Evolutionary conservation across 352 stramenopile species (phyloP).

Genomic region (Nothophytophthora sp.): DNA sequence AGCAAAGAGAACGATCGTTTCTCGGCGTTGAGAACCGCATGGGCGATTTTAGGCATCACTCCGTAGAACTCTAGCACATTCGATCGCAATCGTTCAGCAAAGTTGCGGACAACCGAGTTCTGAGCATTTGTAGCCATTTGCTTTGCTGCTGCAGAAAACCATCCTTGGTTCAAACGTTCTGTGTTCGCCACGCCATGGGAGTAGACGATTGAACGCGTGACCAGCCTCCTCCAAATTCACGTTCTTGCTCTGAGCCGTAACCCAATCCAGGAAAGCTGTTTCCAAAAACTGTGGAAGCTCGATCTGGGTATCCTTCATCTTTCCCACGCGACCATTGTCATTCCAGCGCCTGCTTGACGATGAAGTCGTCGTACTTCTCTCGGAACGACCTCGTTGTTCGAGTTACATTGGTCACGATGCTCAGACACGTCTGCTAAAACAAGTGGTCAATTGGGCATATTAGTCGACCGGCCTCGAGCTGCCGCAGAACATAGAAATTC

Average conservation of each 20-base stretch:
- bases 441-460: too few species aligned
- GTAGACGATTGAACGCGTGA: too few species aligned
- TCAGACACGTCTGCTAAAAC: too few species aligned
- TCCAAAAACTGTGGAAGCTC: not conserved
- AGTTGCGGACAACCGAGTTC: constrained; percentile 2
- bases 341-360: not conserved
- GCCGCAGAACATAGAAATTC: too few species aligned
- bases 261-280: not conserved
- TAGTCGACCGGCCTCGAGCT: too few species aligned
- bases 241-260: not conserved
- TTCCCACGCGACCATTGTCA: not conserved
- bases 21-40: constrained; percentile 3
- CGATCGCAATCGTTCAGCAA: not conserved
- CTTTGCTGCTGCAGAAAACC: too few species aligned
- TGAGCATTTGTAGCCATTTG: constrained; percentile 7
- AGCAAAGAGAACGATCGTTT: constrained; percentile 6
- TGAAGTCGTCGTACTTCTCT: not conserved
- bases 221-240: too few species aligned
- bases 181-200: too few species aligned
- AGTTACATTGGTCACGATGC: too few species aligned
- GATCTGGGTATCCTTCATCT: not conserved
- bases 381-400: too few species aligned
- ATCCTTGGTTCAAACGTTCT: too few species aligned
- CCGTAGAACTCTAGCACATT: constrained; percentile 3
- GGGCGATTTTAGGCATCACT: not conserved